phyloP scores from a whole-genome alignment of 1,284 basidiomycete species.

The Sparassis latifolia region DNA sequence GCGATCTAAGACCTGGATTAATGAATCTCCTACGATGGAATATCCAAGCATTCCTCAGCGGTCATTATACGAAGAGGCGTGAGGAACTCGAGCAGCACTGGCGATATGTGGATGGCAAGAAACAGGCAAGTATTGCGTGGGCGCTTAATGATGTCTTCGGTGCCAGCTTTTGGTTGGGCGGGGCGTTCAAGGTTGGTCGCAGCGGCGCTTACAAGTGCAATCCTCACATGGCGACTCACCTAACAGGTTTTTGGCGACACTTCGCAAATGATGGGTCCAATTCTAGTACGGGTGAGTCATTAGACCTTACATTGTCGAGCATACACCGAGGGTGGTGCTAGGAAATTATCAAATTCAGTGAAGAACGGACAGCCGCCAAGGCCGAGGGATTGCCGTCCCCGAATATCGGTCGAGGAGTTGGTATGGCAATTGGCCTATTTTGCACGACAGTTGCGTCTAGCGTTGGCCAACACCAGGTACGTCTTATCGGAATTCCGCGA shows the following conservation, averaged over 20 bases:
- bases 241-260: slow-evolving; percentile 49
- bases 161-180: slow-evolving; percentile 64
- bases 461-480: slow-evolving; percentile 56
- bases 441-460: slow-evolving; percentile 52
- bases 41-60: slow-evolving; percentile 26
- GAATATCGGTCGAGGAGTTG: slow-evolving; percentile 59
- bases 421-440: slow-evolving; percentile 68
- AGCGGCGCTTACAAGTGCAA: not conserved
- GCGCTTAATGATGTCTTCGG: slow-evolving; percentile 71
- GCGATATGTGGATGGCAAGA: slow-evolving; percentile 42
- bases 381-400: slow-evolving; percentile 31
- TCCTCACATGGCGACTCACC: too few species aligned
- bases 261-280: slow-evolving; percentile 57
- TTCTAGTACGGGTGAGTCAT: slow-evolving; percentile 48
- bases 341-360: slow-evolving; percentile 64
- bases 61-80: slow-evolving; percentile 24
- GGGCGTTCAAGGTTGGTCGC: slow-evolving; percentile 38
- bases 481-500: slow-evolving; percentile 1
- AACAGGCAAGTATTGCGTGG: slow-evolving; percentile 52
- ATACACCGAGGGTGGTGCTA: slow-evolving; percentile 13
- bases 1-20: slow-evolving; percentile 37
- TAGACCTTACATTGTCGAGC: not conserved
- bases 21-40: slow-evolving; percentile 39
- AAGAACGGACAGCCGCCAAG: slow-evolving; percentile 36
- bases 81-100: slow-evolving; percentile 38